Evolutionary conservation across 352 stramenopile species (phyloP).

Genomic region (Stephanocyclus meneghinianus): DNA sequence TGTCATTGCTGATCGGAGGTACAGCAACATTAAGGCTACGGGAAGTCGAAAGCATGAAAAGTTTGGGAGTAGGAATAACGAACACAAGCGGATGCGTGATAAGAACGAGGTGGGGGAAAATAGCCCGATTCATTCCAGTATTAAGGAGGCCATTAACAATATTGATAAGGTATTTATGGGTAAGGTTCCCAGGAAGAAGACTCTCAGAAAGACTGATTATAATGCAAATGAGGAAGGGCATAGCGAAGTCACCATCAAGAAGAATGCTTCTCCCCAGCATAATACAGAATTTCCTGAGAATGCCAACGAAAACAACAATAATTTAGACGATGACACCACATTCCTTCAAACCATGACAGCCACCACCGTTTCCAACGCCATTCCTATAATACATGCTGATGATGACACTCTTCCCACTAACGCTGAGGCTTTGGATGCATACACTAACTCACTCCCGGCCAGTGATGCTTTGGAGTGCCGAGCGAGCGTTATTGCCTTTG

Average conservation of each 20-base stretch:
- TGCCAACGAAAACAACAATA: conserved; percentile 12
- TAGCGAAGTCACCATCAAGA: background rate
- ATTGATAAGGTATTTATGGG: conserved; percentile 47
- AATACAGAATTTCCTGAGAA: background rate
- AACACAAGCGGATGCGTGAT: background rate
- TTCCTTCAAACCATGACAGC: background rate
- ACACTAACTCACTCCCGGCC: conserved; percentile 39
- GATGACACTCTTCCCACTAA: conserved; percentile 31
- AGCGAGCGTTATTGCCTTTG: conserved; percentile 70
- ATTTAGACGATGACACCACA: background rate
- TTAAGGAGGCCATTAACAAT: conserved; percentile 46
- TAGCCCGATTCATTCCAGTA: conserved; percentile 18
- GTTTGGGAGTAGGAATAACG: conserved; percentile 1
- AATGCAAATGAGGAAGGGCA: background rate
- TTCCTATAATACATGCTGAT: conserved; percentile 24
- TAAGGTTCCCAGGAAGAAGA: background rate
- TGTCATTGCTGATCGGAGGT: background rate
- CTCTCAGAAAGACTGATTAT: background rate
- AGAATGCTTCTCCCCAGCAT: background rate
- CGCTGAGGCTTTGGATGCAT: conserved; percentile 29
- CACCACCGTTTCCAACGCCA: background rate
- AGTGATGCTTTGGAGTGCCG: conserved; percentile 74
- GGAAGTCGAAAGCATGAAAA: background rate
- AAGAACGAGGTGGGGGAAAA: background rate
- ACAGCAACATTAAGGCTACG: background rate